These are phyloP conservation scores for Hirschioporus abietinus DNA, from an alignment of 768 basidiomycete species.

Conservation along the genomic window DNA sequence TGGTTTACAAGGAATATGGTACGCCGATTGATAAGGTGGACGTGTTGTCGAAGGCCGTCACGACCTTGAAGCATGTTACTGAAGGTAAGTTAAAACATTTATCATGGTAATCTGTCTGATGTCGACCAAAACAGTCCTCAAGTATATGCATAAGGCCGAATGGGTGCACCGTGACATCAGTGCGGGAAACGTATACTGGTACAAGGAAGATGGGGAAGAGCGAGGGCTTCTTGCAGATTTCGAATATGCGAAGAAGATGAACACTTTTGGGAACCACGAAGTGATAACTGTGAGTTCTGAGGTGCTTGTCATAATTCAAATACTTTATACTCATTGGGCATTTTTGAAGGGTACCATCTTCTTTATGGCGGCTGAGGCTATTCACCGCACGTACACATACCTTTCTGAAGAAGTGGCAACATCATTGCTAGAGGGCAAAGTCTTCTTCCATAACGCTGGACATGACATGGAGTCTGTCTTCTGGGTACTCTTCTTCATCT, in stretches of 20 bases:
- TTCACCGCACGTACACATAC: not conserved
- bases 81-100: not conserved
- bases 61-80: not conserved
- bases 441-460: not conserved
- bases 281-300: not conserved
- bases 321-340: not conserved
- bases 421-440: too few species aligned
- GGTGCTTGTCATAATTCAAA: not conserved
- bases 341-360: not conserved
- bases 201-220: not conserved
- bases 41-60: not conserved
- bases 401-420: not conserved
- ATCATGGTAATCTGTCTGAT: not conserved
- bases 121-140: not conserved
- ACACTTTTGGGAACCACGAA: not conserved
- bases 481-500: not conserved
- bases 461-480: not conserved
- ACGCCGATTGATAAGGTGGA: not conserved
- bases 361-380: not conserved
- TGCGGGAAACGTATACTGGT: not conserved
- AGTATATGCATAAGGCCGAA: not conserved
- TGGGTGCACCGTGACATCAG: not conserved
- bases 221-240: not conserved
- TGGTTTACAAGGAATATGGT: not conserved
- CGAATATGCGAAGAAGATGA: not conserved